Percentiles rank a stretch among this genome's conserved stretches.
Conservation (phyloP, 2,329 filamentous ascomycete genomes). For the Penicillium hordei region DNA sequence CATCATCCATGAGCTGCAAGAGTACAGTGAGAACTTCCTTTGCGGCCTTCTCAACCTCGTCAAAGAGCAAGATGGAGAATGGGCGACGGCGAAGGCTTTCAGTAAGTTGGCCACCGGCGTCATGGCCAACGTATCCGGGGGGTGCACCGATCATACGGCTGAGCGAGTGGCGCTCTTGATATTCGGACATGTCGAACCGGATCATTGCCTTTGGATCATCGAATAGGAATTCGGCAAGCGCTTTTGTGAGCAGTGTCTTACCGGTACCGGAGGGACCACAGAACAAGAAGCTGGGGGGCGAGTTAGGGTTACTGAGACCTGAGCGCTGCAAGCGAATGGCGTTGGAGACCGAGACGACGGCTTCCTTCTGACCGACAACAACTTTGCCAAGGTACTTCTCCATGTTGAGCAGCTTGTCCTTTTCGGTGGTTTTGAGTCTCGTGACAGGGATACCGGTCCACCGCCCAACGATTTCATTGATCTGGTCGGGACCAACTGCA, state of each 20-base stretch:
- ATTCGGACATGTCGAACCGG: conserved; percentile 99
- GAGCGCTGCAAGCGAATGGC: conserved; percentile 94
- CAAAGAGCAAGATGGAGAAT: conserved; percentile 96
- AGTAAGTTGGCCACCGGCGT: conserved; percentile 91
- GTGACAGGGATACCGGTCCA: conserved; percentile 99
- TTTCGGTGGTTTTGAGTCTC: conserved; percentile 88
- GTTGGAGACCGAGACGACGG: conserved; percentile 88
- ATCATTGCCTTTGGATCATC: conserved; percentile 98
- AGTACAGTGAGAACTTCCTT: conserved; percentile 97
- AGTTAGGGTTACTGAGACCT: conserved; percentile 91
- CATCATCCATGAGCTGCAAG: conserved; percentile 99
- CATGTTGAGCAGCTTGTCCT: conserved; percentile 98
- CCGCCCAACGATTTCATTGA: conserved; percentile 95
- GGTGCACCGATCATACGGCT: conserved; percentile 98
- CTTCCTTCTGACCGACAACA: conserved; percentile 92
- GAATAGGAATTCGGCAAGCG: conserved; percentile 95
- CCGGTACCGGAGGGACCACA: conserved; percentile 97
- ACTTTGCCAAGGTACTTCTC: conserved; percentile 79
- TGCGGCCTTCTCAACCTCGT: conserved; percentile 97
- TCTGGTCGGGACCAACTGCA: conserved; percentile 92
- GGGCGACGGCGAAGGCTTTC: conserved; percentile 90
- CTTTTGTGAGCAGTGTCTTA: conserved; percentile 96
- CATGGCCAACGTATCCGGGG: conserved; percentile 94
- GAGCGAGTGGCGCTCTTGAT: conserved; percentile 93
- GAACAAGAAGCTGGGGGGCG: conserved; percentile 97